Base-by-base conservation (phyloP, 306 rosid genomes). In the Trifolium fragiferum region DNA sequence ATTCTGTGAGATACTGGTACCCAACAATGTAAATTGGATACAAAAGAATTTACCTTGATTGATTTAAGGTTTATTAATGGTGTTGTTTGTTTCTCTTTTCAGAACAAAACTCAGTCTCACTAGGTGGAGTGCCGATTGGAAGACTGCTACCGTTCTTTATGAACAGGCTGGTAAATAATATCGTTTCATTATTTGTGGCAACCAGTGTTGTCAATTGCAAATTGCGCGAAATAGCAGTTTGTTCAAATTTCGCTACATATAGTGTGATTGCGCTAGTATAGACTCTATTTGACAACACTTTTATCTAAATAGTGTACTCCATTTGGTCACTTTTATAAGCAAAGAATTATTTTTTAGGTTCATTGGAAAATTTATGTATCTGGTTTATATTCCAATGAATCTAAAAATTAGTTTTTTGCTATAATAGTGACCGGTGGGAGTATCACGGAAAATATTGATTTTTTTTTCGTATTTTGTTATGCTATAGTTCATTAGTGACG, bases 61-160 rank as follows among this genome's bases (percentile, higher is more conserved):
- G 10, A 37, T 37, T 37, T 37, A 37, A 37, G 40, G 10, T 37
- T 37, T 37, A 37, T 37, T 37, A 7, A 37, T 37, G 7, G 1
- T 43, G 5, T 11, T 72, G 21, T 33, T 59, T 75, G 47, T 73
- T 47, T 77, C 55, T 62, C 14, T 23, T 19, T 53, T 58, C 85
- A 94, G 98, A 73, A 94, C 98, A 44, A 88, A 75, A 82, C 98
- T 91, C 55, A 90, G 87, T 81, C 85, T 94, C 54, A 91, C 96
- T 21, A 88, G 98, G 76, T 94, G 98, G 98, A 91, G 58, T 84
- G 96, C 97, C 33, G 98, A 93, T 83, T 93, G 98, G 98, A 79
- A 66, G 75, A 74, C 66, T 66, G 98, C 97, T 61, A 87, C 98
- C 68, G 86, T 41, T 64, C 90, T 91, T 18, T 94, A 91, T 81